Conservation (phyloP, 441 rosid species). For the Syzygium malaccense region DNA sequence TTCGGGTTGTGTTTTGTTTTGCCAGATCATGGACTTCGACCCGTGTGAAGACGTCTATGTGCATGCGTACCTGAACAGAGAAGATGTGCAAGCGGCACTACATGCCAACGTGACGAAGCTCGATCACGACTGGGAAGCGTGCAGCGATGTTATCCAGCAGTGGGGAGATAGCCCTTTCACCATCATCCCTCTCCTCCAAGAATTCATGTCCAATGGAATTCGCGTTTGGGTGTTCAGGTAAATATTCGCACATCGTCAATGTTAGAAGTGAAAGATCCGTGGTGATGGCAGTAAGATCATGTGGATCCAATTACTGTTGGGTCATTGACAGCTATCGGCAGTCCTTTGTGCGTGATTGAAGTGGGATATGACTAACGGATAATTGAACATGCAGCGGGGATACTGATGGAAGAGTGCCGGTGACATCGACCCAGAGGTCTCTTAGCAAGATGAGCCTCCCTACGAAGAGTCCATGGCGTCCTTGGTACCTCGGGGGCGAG, state of each 20-base stretch:
- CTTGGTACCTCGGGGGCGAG: not conserved
- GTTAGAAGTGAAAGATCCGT: not conserved
- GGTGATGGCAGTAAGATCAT: not conserved
- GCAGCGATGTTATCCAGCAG: not conserved
- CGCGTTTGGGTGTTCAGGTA: conserved; percentile 25
- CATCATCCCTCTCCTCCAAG: conserved; percentile 11
- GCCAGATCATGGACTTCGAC: conserved; percentile 11
- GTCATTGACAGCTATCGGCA: not conserved
- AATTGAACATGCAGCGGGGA: not conserved
- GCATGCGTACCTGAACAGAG: conserved; percentile 9
- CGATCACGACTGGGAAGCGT: conserved; percentile 6
- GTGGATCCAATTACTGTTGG: not conserved
- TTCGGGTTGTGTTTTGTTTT: conserved; percentile 3
- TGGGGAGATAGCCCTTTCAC: conserved; percentile 3
- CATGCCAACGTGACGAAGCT: conserved; percentile 7
- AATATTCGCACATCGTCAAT: not conserved
- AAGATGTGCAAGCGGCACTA: conserved; percentile 20
- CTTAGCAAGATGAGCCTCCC: not conserved
- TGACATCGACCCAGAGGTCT: not conserved
- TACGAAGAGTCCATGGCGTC: not conserved
- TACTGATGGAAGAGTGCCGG: not conserved
- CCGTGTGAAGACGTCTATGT: conserved; percentile 10
- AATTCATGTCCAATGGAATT: conserved; percentile 15
- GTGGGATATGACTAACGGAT: not conserved
- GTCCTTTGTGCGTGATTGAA: not conserved